Evolutionary conservation across 768 basidiomycete genomes (phyloP).

Genomic region (Trametopsis cervina): DNA sequence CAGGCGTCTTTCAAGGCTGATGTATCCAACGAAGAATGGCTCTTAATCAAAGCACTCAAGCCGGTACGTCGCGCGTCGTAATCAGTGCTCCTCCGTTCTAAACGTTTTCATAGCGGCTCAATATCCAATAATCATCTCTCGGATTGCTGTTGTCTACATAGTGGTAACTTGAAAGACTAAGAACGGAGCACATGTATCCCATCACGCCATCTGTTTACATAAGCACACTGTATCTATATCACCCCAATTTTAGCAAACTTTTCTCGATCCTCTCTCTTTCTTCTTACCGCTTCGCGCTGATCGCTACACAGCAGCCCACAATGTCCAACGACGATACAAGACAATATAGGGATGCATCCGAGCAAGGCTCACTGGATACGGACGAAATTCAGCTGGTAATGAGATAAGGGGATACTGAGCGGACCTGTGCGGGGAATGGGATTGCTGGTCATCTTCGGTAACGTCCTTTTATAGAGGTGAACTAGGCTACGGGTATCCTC

Average conservation of each 20-base stretch:
- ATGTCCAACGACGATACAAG: slow-evolving; percentile 15
- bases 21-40: slow-evolving; percentile 88
- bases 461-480: slow-evolving; percentile 59
- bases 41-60: slow-evolving; percentile 84
- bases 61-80: slow-evolving; percentile 37
- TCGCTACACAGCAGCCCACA: not conserved
- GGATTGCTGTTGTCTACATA: not conserved
- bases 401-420: slow-evolving; percentile 19
- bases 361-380: slow-evolving; percentile 28
- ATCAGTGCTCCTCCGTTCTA: not conserved
- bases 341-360: slow-evolving; percentile 15
- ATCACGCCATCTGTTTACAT: slow-evolving; percentile 12
- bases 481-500: slow-evolving; percentile 93
- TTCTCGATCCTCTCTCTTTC: slow-evolving; percentile 1
- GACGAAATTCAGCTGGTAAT: slow-evolving; percentile 59
- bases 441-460: slow-evolving; percentile 50
- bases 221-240: slow-evolving; percentile 14
- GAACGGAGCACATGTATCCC: not conserved
- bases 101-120: slow-evolving; percentile 27
- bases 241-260: not conserved
- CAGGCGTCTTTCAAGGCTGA: slow-evolving; percentile 84
- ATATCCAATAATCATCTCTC: slow-evolving; percentile 23
- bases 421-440: slow-evolving; percentile 18
- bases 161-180: no score
- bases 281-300: not conserved